Conservation (phyloP, 2,329 filamentous ascomycete species). For the Penicillium brevicompactum region DNA sequence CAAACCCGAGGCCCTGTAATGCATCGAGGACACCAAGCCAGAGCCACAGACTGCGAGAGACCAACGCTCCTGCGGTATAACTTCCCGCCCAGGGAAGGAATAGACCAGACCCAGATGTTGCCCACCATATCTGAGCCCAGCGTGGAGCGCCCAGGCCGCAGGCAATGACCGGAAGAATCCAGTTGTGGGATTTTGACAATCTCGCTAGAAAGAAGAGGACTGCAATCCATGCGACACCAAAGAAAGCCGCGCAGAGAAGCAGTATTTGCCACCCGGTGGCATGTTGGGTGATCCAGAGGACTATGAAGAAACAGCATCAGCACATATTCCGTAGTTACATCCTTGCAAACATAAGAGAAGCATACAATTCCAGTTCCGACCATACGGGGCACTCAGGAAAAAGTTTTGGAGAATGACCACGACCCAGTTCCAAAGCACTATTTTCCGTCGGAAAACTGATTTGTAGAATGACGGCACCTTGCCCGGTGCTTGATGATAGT, state of each 20-base stretch:
- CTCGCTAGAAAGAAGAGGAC: conserved; percentile 51
- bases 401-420: conserved; percentile 67
- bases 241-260: conserved; percentile 52
- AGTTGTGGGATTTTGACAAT: conserved; percentile 63
- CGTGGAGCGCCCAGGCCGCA: conserved; percentile 66
- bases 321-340: not conserved
- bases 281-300: conserved; percentile 61
- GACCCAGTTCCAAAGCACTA: conserved; percentile 68
- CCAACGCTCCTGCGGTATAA: conserved; percentile 56
- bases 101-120: conserved; percentile 60
- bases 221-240: conserved; percentile 59
- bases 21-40: conserved; percentile 69
- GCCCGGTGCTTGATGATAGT: conserved; percentile 66
- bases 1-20: conserved; percentile 66
- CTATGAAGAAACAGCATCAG: conserved; percentile 16
- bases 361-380: conserved; percentile 65
- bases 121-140: conserved; percentile 71
- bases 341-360: not conserved
- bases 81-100: conserved; percentile 66
- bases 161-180: conserved; percentile 69
- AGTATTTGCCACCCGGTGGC: conserved; percentile 60
- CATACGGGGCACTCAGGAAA: conserved; percentile 67
- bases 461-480: conserved; percentile 67
- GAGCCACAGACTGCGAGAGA: conserved; percentile 63
- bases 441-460: conserved; percentile 63